These are phyloP conservation scores for Berkeleyomyces rouxiae DNA, from an alignment of 2,329 filamentous ascomycete genomes.

Conservation along the genomic window DNA sequence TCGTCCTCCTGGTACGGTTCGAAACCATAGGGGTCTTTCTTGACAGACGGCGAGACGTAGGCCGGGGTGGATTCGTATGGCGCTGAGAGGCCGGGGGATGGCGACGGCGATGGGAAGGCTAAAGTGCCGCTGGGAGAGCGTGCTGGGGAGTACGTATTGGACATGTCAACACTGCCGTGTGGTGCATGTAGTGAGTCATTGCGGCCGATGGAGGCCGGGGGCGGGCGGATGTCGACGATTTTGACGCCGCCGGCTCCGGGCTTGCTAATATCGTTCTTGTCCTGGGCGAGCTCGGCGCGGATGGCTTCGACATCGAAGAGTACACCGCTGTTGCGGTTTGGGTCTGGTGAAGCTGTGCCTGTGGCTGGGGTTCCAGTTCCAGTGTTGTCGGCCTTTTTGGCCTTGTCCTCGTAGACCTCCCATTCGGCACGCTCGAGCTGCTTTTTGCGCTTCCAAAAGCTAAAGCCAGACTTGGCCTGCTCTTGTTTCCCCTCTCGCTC, in stretches of 20 bases:
- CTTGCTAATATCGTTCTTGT: conserved; percentile 43
- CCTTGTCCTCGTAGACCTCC: conserved; percentile 76
- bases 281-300: conserved; percentile 63
- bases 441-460: conserved; percentile 71
- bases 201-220: conserved; percentile 8
- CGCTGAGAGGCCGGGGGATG: conserved; percentile 1
- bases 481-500: conserved; percentile 53
- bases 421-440: conserved; percentile 70
- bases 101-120: conserved; percentile 1
- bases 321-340: conserved; percentile 38
- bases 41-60: conserved; percentile 2
- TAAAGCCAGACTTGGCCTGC: conserved; percentile 38
- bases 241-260: not conserved
- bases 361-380: conserved; percentile 17
- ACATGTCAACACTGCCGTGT: not conserved
- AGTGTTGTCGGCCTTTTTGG: conserved; percentile 21
- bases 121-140: conserved; percentile 4
- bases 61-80: conserved; percentile 2
- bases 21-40: conserved; percentile 10
- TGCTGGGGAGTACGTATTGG: not conserved
- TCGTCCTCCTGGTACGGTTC: conserved; percentile 26
- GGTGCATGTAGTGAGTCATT: conserved; percentile 3
- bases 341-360: conserved; percentile 30
- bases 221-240: conserved; percentile 8
- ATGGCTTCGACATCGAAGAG: conserved; percentile 96